phyloP scores from a whole-genome alignment of 2,329 filamentous ascomycete species.

The Colletotrichum melonis region DNA sequence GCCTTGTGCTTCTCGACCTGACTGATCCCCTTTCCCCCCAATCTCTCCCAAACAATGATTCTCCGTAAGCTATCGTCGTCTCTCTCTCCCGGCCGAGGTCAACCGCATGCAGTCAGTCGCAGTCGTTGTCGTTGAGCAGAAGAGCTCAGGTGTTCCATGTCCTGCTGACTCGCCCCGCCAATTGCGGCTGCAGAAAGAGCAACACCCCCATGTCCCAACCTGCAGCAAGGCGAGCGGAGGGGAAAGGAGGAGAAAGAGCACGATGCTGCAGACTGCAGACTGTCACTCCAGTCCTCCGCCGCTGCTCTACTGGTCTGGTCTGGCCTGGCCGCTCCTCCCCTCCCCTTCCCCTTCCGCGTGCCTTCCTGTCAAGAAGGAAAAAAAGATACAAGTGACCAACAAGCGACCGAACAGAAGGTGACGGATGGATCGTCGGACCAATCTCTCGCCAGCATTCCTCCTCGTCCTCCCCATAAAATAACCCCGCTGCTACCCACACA shows the following conservation, averaged over 20 bases:
- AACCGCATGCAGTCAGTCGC: neutral
- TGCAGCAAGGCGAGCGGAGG: neutral
- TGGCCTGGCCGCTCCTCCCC: neutral
- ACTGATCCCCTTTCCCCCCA: neutral
- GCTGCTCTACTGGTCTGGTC: no score
- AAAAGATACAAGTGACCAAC: neutral
- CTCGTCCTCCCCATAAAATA: constrained; percentile 2
- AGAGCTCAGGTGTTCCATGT: neutral
- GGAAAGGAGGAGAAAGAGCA: no score
- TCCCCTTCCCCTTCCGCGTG: neutral
- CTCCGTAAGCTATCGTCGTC: no score
- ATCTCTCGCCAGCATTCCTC: neutral
- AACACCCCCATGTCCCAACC: neutral
- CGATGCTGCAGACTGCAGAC: neutral
- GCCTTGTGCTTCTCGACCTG: neutral
- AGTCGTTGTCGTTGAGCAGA: neutral
- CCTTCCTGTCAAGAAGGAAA: neutral
- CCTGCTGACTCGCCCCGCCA: constrained; percentile 26
- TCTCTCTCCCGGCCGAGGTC: neutral
- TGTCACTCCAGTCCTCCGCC: no score
- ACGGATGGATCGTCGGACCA: constrained; percentile 1
- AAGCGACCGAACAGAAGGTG: neutral
- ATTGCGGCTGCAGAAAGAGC: constrained; percentile 11
- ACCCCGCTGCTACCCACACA: constrained; percentile 6
- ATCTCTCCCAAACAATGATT: neutral